Conservation (phyloP, 805 yeast species). For the Wickerhamomyces queroliae region DNA sequence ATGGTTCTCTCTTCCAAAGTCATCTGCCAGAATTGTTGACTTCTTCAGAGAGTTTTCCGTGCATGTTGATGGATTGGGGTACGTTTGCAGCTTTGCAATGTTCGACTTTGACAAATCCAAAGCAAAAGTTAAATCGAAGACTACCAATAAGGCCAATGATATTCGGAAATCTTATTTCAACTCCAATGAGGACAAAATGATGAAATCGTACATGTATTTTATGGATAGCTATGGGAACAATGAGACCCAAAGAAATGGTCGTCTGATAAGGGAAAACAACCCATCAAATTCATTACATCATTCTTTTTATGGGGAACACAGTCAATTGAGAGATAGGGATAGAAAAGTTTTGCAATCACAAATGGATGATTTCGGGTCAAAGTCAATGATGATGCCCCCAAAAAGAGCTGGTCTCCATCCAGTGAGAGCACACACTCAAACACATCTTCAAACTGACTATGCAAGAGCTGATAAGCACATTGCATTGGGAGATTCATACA, state of each 20-base stretch:
- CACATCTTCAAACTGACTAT: constrained; percentile 2
- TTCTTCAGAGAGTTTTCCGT: constrained; percentile 86
- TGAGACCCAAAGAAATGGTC: constrained; percentile 25
- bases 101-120: constrained; percentile 69
- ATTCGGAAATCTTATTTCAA: constrained; percentile 34
- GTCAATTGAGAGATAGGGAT: neutral
- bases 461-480: constrained; percentile 7
- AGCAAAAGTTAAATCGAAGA: constrained; percentile 24
- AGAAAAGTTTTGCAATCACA: constrained; percentile 5
- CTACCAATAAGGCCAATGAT: constrained; percentile 11
- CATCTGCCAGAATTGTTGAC: constrained; percentile 74
- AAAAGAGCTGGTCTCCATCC: too few species aligned
- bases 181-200: constrained; percentile 73
- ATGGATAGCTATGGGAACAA: constrained; percentile 71
- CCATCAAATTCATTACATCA: neutral
- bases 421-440: too few species aligned
- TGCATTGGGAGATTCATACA: constrained; percentile 38
- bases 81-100: constrained; percentile 92
- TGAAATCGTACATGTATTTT: constrained; percentile 83
- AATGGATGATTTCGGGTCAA: constrained; percentile 2
- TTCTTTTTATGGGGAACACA: constrained; percentile 4
- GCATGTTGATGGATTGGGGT: constrained; percentile 91
- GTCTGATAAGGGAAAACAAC: neutral
- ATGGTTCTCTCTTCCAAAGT: constrained; percentile 74
- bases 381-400: neutral